Percentiles rank a stretch among this genome's conserved stretches.
Evolutionary conservation across 257 asterid genomes (phyloP).

Genomic region (Dorcoceras hygrometricum): DNA sequence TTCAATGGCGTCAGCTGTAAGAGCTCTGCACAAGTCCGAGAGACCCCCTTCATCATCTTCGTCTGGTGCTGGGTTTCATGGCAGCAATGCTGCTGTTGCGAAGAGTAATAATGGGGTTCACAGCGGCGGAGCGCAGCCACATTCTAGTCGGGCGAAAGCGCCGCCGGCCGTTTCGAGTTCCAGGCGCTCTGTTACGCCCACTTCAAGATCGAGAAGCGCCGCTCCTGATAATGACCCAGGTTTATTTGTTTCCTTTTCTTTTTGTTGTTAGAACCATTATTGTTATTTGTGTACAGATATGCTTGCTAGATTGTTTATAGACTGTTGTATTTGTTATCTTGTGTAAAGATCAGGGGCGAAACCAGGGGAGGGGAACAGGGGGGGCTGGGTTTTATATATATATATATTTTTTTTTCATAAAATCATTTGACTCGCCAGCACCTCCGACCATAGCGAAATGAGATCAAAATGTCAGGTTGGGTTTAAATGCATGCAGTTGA

Average conservation of each 20-base stretch:
- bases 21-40: conserved; percentile 45
- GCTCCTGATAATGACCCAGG: conserved; percentile 54
- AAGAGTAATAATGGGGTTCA: conserved; percentile 29
- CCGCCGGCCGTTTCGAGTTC: conserved; percentile 31
- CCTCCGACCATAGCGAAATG: neutral
- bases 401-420: no score
- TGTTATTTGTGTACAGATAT: neutral
- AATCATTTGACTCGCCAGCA: neutral
- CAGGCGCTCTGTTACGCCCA: conserved; percentile 78
- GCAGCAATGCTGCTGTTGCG: conserved; percentile 16
- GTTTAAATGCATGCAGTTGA: neutral
- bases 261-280: neutral
- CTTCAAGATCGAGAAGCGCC: conserved; percentile 57
- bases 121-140: conserved; percentile 36
- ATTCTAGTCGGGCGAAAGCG: conserved; percentile 40
- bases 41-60: conserved; percentile 35
- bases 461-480: neutral
- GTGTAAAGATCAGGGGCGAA: no score
- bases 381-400: no score
- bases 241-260: conserved; percentile 28
- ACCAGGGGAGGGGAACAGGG: no score
- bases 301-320: neutral
- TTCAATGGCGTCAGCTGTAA: conserved; percentile 42
- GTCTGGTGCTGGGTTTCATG: conserved; percentile 4
- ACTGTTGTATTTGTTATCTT: no score